Evolutionary conservation across 768 basidiomycete species (phyloP), one percentile per base, ranked within the genome.

Genomic region (Tylopilus intermedius): DNA sequence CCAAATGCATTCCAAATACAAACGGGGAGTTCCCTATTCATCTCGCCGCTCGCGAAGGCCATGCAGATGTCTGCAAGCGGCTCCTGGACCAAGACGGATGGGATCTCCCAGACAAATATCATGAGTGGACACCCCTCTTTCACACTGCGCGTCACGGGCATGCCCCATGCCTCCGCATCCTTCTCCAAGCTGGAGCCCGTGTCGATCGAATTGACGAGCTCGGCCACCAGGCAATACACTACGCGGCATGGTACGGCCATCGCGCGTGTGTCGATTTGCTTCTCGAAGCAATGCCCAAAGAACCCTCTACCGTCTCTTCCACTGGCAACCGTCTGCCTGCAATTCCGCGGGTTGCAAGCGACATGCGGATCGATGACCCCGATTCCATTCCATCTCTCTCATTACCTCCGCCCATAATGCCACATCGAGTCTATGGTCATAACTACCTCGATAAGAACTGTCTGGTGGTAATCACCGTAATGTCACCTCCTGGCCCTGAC

Each of bases 1-100:
- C 90, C 4, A 77, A 78, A 45, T 86, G 88, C 56, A 58, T 89
- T 15, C 81, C 94, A 1, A 96, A 97, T 63, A 90, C 83, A 51
- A 96, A 93, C 56, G 96, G 96, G n/a, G 88, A 96, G 67, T 97
- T 90, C 64, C 94, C 96, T 0, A 90, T 95, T 61, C 96, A 99
- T 71, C 80, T 98, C 22, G 95, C 96, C 22, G 94, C 94, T 8
- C 82, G 90, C 51, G 88, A 92, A 64, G 96, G 96, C 4, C 94
- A 96, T 57, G 79, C 79, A 8, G 81, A 84, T n/a, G 82, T 96
- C 18, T 95, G 94, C 67, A 77, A 72, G 53, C 69, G 92, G 7
- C 80, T 99, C 32, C 72, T 93, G 4, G 74, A 74, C 29, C 82
- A 82, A 38, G 86, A 82, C 45, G 91, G 84, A 37, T 91, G 85